Conservation (phyloP, 495 filamentous ascomycete species). For the Thermothielavioides terrestris region DNA sequence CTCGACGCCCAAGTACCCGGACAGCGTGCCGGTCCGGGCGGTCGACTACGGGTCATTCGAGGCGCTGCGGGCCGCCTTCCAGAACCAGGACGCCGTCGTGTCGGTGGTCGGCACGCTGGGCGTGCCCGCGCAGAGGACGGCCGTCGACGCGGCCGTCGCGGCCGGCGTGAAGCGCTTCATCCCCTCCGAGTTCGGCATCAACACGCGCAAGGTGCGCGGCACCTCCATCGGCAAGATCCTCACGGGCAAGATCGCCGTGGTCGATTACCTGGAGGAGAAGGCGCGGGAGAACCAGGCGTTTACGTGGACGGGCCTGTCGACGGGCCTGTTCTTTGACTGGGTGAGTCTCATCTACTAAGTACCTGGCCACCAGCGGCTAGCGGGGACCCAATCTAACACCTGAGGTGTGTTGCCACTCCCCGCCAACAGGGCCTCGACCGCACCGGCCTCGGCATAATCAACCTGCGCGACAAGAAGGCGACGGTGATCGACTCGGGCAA, state of each 20-base stretch:
- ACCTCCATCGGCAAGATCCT: conserved; percentile 36
- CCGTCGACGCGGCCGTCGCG: conserved; percentile 53
- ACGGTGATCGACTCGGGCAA: conserved; percentile 48
- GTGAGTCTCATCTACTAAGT: conserved; percentile 31
- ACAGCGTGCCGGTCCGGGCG: conserved; percentile 30
- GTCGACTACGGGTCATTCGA: conserved; percentile 51
- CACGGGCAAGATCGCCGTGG: conserved; percentile 38
- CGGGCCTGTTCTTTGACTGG: conserved; percentile 45
- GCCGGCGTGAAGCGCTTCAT: conserved; percentile 55
- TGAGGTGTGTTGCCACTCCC: too few species aligned
- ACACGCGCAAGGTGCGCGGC: conserved; percentile 30
- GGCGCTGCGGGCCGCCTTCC: conserved; percentile 41
- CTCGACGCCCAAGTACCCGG: conserved; percentile 23
- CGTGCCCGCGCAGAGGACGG: conserved; percentile 33
- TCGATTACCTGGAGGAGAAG: conserved; percentile 42
- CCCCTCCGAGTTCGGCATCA: conserved; percentile 55
- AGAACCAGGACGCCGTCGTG: conserved; percentile 50
- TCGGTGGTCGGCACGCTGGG: conserved; percentile 36
- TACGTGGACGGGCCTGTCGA: conserved; percentile 44
- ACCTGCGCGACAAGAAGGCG: conserved; percentile 36
- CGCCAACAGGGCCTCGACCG: conserved; percentile 35
- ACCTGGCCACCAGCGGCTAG: not conserved
- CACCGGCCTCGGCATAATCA: conserved; percentile 28
- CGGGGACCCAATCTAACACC: not conserved
- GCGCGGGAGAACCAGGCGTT: conserved; percentile 31